Base-by-base conservation (phyloP, 2,329 filamentous ascomycete species). In the Cercospora janseana region DNA sequence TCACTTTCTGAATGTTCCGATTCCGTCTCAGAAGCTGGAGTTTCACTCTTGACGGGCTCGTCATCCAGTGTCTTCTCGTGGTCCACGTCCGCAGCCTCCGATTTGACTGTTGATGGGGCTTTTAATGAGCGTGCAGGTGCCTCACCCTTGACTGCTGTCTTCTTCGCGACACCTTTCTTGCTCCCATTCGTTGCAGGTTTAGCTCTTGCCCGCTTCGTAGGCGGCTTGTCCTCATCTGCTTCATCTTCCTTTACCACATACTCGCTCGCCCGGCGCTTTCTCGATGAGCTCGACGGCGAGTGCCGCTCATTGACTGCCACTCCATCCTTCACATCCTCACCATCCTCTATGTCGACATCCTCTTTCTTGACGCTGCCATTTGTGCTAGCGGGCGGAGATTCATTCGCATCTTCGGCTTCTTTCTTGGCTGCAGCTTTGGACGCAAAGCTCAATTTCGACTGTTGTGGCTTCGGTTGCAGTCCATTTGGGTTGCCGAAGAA, bases 401-500 rank as follows among this genome's bases (percentile, higher is more conserved):
- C 54, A 28, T n/a, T 38, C 24, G 47, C 47, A 12, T 44, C 52
- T 9, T 52, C 45, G 13, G 46, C 53, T 20, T 63, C 59, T 7
- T 51, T 28, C 41, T 58, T 59, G 2, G 47, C 13, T 13, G 60
- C 54, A 13, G 61, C 40, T 31, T 67, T 69, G 5, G 66, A 63
- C 10, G 83, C 82, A 64, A 95, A 95, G 0, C 86, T 79, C 29
- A 95, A 73, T 60, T 84, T 93, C 1, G 87, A 85, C 69, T 95
- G 89, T 67, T 89, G 86, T 28, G 79, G 77, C 13, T 79, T 73
- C 0, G 79, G 70, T 59, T 78, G 79, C 4, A 77, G 69, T 43
- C 82, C 84, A 62, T 81, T 81, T 20, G 79, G 76, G 32, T 81
- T 79, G 15, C 82, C 82, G 66, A 96, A 95, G 73, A 95, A 96